phyloP scores from a whole-genome alignment of 805 yeast genomes.

The Metschnikowia similis region DNA sequence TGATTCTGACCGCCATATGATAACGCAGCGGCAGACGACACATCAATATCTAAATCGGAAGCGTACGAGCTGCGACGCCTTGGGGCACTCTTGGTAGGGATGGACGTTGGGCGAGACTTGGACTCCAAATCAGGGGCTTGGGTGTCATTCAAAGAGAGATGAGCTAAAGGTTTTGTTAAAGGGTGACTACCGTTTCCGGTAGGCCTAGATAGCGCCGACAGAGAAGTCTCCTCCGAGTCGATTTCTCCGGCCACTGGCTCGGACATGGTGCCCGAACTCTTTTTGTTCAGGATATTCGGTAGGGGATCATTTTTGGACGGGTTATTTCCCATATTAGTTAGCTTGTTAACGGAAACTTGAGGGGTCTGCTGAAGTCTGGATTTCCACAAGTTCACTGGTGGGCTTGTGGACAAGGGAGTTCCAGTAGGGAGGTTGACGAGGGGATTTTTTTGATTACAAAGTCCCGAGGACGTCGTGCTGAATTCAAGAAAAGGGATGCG shows the following conservation, averaged over 20 bases:
- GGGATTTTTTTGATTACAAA: slow-evolving; percentile 4
- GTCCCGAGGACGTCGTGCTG: neutral
- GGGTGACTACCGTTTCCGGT: slow-evolving; percentile 20
- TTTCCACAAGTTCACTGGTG: neutral
- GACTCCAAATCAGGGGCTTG: neutral
- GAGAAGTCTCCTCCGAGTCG: slow-evolving; percentile 39
- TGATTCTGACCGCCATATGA: slow-evolving; percentile 2
- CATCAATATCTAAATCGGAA: slow-evolving; percentile 37
- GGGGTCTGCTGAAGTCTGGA: neutral
- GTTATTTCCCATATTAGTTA: slow-evolving; percentile 55
- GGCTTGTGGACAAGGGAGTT: neutral
- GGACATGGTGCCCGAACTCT: slow-evolving; percentile 23
- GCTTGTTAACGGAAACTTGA: neutral
- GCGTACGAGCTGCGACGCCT: slow-evolving; percentile 8
- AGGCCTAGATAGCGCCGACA: slow-evolving; percentile 39
- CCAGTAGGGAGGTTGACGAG: neutral
- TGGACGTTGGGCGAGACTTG: slow-evolving; percentile 11
- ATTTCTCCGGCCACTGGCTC: slow-evolving; percentile 30
- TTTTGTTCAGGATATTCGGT: slow-evolving; percentile 37
- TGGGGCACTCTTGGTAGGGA: slow-evolving; percentile 6
- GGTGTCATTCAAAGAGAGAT: neutral
- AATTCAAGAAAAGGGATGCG: slow-evolving; percentile 4
- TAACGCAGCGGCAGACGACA: slow-evolving; percentile 42
- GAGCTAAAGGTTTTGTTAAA: slow-evolving; percentile 4
- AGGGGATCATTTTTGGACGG: slow-evolving; percentile 53